Base-by-base conservation (phyloP, 1,284 basidiomycete genomes). In the Puccinia triticina region DNA sequence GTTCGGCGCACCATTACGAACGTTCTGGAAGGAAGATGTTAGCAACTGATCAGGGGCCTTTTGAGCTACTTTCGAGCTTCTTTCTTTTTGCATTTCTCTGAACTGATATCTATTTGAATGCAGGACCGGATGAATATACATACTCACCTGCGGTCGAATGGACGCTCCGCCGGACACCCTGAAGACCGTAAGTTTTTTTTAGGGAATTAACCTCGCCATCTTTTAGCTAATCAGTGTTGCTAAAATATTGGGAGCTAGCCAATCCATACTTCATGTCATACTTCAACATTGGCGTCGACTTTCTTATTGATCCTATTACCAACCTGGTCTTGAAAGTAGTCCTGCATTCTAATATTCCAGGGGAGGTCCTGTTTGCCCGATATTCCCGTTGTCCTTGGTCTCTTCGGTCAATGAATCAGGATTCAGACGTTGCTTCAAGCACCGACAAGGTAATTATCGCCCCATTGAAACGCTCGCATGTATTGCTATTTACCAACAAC, bases 21-120 rank as follows among this genome's bases (percentile, higher is more conserved):
- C 83, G 11, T 86, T 85, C 64, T 86, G 85, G 83, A 86, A 86
- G 69, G 85, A 86, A 71, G 86, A 86, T 76, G 86, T 85, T 40
- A 66, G 85, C 64, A 26, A 57, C n/a, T 12, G 23, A 55, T 29
- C 55, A n/a, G 11, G 7, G 12, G 7, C 32, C 11, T 43, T 37
- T 40, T 12, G 7, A 50, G 14, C 4, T 75, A 57, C 16, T 43
- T 26, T 43, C 29, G 53, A 16, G 4, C 32, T 4, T 29, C 18
- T 53, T 59, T 57, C 23, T 11, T 37, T n/a, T n/a, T n/a, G n/a
- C 21, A 43, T 57, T 48, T 26, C n/a, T 57, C 40, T 48, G 64
- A 21, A 40, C n/a, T 71, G 34, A 55, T 40, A 7, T 59, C 34
- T 16, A 53, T 55, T 64, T 53, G 46, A 21, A 34, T 71, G 23